Evolutionary conservation across 306 rosid species (phyloP).

Genomic region (peach (Prunus persica)): Prunus_persica_NCBIv2 NC_034015.1:15250001-15250500

Average conservation of each 20-base stretch:
- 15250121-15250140: conserved; percentile 53
- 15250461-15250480: background rate
- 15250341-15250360: background rate
- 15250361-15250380: background rate
- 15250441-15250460: background rate
- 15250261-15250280: background rate
- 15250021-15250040: conserved; percentile 35
- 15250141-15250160: conserved; percentile 43
- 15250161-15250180: conserved; percentile 47
- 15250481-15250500: too few species aligned
- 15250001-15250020: conserved; percentile 29
- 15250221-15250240: conserved; percentile 23
- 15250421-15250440: background rate
- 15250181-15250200: conserved; percentile 51
- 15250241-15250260: background rate
- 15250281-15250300: background rate
- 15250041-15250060: conserved; percentile 17
- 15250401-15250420: background rate
- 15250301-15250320: background rate
- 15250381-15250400: background rate
- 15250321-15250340: background rate
- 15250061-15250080: background rate
- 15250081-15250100: conserved; percentile 8
- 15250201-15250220: conserved; percentile 66
- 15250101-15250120: conserved; percentile 13